Conservation (phyloP, 768 basidiomycete genomes). For the Candolleomyces eurysporus region DNA sequence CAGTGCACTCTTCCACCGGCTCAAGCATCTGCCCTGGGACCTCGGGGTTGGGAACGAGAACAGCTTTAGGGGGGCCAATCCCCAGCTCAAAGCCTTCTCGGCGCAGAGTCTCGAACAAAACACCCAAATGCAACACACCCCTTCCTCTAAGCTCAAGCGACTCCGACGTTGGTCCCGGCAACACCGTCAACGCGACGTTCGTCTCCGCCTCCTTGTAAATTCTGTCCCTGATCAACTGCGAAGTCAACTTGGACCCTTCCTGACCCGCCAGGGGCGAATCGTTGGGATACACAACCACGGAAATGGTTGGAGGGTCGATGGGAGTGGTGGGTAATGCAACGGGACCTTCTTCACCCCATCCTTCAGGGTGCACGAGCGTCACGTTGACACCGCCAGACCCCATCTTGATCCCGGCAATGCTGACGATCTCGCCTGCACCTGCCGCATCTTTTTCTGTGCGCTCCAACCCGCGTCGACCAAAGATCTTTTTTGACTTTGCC, state of each 20-base stretch:
- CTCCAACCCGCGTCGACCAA: slow-evolving; percentile 36
- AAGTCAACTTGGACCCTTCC: slow-evolving; percentile 48
- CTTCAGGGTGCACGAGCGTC: slow-evolving; percentile 42
- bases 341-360: slow-evolving; percentile 41
- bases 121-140: slow-evolving; percentile 50
- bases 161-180: slow-evolving; percentile 49
- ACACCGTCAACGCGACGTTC: slow-evolving; percentile 48
- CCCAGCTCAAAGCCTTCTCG: slow-evolving; percentile 48
- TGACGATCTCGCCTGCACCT: slow-evolving; percentile 49
- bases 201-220: slow-evolving; percentile 50
- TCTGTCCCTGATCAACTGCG: slow-evolving; percentile 46
- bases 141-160: slow-evolving; percentile 48
- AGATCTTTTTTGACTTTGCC: slow-evolving; percentile 50
- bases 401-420: slow-evolving; percentile 46
- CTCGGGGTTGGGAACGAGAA: slow-evolving; percentile 43
- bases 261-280: slow-evolving; percentile 45
- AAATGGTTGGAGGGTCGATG: slow-evolving; percentile 52
- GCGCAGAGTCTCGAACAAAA: slow-evolving; percentile 47
- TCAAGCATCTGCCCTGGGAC: slow-evolving; percentile 33
- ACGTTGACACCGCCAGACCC: slow-evolving; percentile 39
- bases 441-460: slow-evolving; percentile 41
- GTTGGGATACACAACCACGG: slow-evolving; percentile 45
- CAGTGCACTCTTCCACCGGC: slow-evolving; percentile 46
- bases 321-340: slow-evolving; percentile 37
- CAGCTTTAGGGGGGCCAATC: slow-evolving; percentile 49